Conservation (phyloP, 2,329 filamentous ascomycete species). For the Acephala macrosclerotiorum region DNA sequence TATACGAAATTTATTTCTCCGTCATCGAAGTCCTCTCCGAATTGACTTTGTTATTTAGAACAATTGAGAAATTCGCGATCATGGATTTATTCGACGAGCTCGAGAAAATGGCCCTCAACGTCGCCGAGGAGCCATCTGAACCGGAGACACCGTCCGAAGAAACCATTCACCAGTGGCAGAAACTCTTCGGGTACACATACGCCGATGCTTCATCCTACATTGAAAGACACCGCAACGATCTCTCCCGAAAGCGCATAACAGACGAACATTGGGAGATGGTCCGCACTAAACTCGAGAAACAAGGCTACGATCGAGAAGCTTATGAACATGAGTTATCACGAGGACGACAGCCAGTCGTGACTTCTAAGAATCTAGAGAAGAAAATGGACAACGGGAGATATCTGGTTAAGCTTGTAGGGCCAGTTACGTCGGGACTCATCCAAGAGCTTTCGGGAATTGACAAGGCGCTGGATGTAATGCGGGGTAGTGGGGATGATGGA, state of each 20-base stretch:
- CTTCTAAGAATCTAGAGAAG: conserved; percentile 10
- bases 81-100: conserved; percentile 36
- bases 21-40: too few relatives aligned
- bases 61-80: too few relatives aligned
- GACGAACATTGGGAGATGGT: not conserved
- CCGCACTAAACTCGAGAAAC: not conserved
- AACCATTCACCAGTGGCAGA: conserved; percentile 5
- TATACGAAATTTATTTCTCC: too few relatives aligned
- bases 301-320: conserved; percentile 6
- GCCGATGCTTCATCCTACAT: not conserved
- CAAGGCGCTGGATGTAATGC: conserved; percentile 22
- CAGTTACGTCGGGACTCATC: conserved; percentile 33
- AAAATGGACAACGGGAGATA: conserved; percentile 21
- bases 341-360: not conserved
- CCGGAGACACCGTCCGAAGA: not conserved
- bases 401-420: conserved; percentile 39
- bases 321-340: conserved; percentile 1
- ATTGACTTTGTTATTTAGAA: too few relatives aligned
- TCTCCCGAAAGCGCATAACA: not conserved
- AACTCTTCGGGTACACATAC: not conserved
- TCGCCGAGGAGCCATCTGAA: not conserved
- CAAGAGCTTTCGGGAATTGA: conserved; percentile 31
- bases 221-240: not conserved
- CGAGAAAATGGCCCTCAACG: not conserved
- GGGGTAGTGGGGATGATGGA: conserved; percentile 34